Percentiles rank a stretch among this genome's conserved stretches.
phyloP scores from a whole-genome alignment of 352 stramenopile species.

The Pythium periplocum region DNA sequence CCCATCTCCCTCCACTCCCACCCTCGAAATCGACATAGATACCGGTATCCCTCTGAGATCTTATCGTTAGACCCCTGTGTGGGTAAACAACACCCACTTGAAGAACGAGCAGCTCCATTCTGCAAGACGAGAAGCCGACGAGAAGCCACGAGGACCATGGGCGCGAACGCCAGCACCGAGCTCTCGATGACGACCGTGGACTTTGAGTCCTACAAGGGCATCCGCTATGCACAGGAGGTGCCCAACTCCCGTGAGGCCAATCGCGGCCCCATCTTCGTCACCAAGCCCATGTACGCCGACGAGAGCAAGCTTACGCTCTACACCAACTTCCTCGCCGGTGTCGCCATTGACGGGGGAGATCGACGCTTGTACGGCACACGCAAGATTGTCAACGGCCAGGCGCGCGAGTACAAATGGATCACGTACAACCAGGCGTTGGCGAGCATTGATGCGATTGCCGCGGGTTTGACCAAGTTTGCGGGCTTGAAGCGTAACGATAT shows the following conservation, averaged over 20 bases:
- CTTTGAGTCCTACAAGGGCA: slow-evolving; percentile 37
- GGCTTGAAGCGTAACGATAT: slow-evolving; percentile 28
- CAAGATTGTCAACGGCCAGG: slow-evolving; percentile 14
- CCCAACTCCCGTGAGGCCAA: slow-evolving; percentile 25
- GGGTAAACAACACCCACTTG: no score
- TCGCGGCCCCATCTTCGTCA: slow-evolving; percentile 31
- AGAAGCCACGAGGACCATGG: slow-evolving; percentile 25
- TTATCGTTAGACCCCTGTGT: no score
- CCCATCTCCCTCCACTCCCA: background rate
- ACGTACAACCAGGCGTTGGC: slow-evolving; percentile 30
- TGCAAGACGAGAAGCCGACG: slow-evolving; percentile 34
- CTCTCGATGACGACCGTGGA: slow-evolving; percentile 38
- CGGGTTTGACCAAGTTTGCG: slow-evolving; percentile 8
- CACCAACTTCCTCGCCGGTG: slow-evolving; percentile 36
- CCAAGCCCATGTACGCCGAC: slow-evolving; percentile 17
- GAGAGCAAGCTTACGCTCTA: slow-evolving; percentile 39
- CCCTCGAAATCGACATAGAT: background rate
- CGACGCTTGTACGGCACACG: slow-evolving; percentile 27
- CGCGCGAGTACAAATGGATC: slow-evolving; percentile 30
- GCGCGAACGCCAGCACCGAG: slow-evolving; percentile 21
- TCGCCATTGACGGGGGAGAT: slow-evolving; percentile 15
- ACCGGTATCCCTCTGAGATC: background rate
- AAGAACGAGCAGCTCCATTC: background rate
- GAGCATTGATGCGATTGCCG: slow-evolving; percentile 21
- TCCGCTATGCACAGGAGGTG: slow-evolving; percentile 30